phyloP scores from a whole-genome alignment of 768 basidiomycete genomes.

The Calocybe gangraenosa region DNA sequence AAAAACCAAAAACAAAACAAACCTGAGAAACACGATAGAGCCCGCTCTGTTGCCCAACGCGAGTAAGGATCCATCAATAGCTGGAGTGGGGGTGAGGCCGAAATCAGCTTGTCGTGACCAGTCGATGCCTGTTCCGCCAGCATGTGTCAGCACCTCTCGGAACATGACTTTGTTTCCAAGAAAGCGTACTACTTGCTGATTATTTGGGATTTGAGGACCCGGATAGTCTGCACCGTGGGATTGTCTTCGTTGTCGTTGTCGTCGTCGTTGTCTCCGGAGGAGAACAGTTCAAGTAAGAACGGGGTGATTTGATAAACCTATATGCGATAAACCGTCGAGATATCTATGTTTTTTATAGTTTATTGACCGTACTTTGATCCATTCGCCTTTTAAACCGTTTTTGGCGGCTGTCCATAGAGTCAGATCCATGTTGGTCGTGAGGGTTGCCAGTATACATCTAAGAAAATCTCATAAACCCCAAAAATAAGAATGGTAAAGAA shows the following conservation, averaged over 20 bases:
- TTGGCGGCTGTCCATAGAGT: constrained; percentile 63
- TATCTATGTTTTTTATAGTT: background rate
- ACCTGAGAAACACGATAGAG: constrained; percentile 57
- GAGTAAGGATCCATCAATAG: constrained; percentile 59
- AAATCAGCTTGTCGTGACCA: constrained; percentile 69
- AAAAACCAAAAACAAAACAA: background rate
- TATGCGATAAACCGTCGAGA: background rate
- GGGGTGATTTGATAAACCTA: constrained; percentile 57
- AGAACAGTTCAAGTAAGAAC: constrained; percentile 34
- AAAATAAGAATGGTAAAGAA: background rate
- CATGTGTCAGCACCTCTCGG: background rate
- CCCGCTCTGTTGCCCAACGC: constrained; percentile 70
- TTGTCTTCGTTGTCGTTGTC: constrained; percentile 19
- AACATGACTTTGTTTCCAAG: no score
- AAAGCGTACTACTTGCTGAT: constrained; percentile 53
- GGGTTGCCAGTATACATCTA: constrained; percentile 64
- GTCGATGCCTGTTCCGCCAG: constrained; percentile 46
- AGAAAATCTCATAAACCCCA: background rate
- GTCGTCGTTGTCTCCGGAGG: no score
- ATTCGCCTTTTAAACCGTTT: constrained; percentile 70
- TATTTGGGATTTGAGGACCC: constrained; percentile 50
- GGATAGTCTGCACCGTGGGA: constrained; percentile 18
- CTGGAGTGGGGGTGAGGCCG: constrained; percentile 41
- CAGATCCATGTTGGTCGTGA: constrained; percentile 76
- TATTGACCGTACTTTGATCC: constrained; percentile 46